Evolutionary conservation across 495 filamentous ascomycete genomes (phyloP).

Genomic region (Podospora conica): DNA sequence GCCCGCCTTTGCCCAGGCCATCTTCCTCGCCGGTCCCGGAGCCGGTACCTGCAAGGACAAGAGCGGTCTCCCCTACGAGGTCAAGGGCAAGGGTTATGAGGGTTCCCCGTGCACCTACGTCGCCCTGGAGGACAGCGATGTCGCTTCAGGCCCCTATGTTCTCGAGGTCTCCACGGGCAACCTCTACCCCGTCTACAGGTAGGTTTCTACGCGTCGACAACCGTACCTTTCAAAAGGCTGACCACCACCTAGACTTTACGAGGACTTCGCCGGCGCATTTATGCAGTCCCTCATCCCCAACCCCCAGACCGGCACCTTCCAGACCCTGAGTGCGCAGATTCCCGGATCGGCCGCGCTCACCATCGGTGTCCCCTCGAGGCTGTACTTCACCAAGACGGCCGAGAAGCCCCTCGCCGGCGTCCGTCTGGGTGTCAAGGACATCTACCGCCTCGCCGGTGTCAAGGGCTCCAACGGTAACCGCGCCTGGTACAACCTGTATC

Average conservation of each 20-base stretch:
- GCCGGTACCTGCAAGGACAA: constrained; percentile 2
- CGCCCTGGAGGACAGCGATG: constrained; percentile 12
- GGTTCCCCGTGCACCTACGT: constrained; percentile 18
- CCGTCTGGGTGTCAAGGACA: constrained; percentile 58
- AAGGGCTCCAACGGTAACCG: constrained; percentile 50
- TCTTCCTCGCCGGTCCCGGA: constrained; percentile 17
- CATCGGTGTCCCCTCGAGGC: constrained; percentile 46
- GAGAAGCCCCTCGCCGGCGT: constrained; percentile 43
- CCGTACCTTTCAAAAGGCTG: background rate
- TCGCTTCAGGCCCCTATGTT: constrained; percentile 47
- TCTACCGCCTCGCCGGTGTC: constrained; percentile 51
- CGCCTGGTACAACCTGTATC: constrained; percentile 50
- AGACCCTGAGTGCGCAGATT: constrained; percentile 32
- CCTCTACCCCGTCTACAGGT: constrained; percentile 31
- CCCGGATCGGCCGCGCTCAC: constrained; percentile 22
- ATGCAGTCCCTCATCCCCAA: constrained; percentile 30
- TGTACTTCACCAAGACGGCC: constrained; percentile 44
- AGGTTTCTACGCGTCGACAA: background rate
- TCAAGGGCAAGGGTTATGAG: background rate
- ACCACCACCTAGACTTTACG: constrained; percentile 28
- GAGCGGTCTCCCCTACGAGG: background rate
- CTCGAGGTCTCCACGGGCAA: constrained; percentile 32
- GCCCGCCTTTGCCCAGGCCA: constrained; percentile 29
- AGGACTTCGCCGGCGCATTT: constrained; percentile 38
- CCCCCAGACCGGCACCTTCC: constrained; percentile 34